Evolutionary conservation across 495 filamentous ascomycete genomes (phyloP), one percentile per base, ranked within the genome.

Genomic region (Trichoderma erinaceum): DNA sequence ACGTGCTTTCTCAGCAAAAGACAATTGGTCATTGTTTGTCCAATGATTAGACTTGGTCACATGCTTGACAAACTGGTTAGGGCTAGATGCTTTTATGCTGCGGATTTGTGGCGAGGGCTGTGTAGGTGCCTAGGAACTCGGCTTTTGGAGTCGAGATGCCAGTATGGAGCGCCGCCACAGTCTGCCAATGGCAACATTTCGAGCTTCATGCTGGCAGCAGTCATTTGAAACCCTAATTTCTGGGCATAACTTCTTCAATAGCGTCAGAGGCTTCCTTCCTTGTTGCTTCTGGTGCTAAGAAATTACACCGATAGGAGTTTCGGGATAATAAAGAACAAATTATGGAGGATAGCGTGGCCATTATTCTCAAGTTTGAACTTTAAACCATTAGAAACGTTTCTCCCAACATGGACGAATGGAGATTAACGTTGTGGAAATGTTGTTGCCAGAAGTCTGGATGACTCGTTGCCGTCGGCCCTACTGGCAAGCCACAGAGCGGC

Each of bases 121-220:
- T 61, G 56, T 61, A 29, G 29, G 25, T 23, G 56, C 56, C 56
- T 29, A 61, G 56, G 23, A 27, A 18, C 56, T 61, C 27, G 25
- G 56, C 56, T 61, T 25, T 29, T 61, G 56, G 56, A 32, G 56
- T 32, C 27, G 56, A 21, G 48, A 52, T 52, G 18, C 48, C 21
- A 21, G 7, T 52, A 52, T 52, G 48, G 48, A 52, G 48, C 48
- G 48, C 43, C 10, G 3, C 11, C n/a, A 18, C 6, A 11, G 11
- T 23, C 18, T 11, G 2, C 48, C 48, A 52, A 38, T 38, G 35
- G 8, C 35, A 38, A 38, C 35, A 4, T 4, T 18, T 46, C 4
- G 12, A 23, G 21, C 48, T 25, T 52, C 48, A 21, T 23, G 48
- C 21, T 23, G 4, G 18, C 48, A 21, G 18, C 48, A 25, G 8